Evolutionary conservation across 768 basidiomycete genomes (phyloP).

Genomic region (Termitomyces eurrhizus): DNA sequence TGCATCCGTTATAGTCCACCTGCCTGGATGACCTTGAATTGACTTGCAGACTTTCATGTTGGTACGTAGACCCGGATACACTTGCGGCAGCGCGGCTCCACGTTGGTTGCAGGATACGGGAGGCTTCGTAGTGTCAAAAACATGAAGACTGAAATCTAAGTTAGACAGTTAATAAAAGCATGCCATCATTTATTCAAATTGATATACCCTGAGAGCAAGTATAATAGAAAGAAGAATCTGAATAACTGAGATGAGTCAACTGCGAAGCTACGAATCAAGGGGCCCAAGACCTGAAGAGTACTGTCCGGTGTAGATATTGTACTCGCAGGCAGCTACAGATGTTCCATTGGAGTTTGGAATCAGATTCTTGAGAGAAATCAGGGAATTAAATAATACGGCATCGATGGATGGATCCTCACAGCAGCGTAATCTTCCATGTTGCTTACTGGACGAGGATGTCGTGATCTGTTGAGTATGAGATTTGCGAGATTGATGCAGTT

Average conservation of each 20-base stretch:
- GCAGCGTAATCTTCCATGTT: constrained; percentile 51
- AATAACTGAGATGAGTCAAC: not conserved
- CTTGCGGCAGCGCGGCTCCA: constrained; percentile 4
- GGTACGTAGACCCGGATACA: constrained; percentile 31
- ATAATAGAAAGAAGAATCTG: constrained; percentile 90
- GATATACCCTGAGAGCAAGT: constrained; percentile 77
- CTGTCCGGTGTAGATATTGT: constrained; percentile 83
- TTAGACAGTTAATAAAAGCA: not conserved
- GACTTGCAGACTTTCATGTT: constrained; percentile 51
- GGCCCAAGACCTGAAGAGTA: constrained; percentile 60
- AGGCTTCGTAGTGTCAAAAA: constrained; percentile 74
- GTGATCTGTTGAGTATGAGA: constrained; percentile 39
- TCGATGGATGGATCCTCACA: constrained; percentile 33
- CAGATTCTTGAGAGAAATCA: constrained; percentile 42
- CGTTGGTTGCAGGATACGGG: constrained; percentile 22
- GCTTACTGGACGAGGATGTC: constrained; percentile 27
- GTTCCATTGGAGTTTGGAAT: constrained; percentile 80
- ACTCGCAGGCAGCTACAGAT: constrained; percentile 65
- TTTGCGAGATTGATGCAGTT: constrained; percentile 46
- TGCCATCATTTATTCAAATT: not conserved
- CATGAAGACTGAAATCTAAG: constrained; percentile 81
- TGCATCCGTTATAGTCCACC: constrained; percentile 95
- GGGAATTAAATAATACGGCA: not conserved
- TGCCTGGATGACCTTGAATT: constrained; percentile 70
- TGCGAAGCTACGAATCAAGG: constrained; percentile 5